Conservation (phyloP, 1,284 basidiomycete genomes). For the Naganishia albida region DNA sequence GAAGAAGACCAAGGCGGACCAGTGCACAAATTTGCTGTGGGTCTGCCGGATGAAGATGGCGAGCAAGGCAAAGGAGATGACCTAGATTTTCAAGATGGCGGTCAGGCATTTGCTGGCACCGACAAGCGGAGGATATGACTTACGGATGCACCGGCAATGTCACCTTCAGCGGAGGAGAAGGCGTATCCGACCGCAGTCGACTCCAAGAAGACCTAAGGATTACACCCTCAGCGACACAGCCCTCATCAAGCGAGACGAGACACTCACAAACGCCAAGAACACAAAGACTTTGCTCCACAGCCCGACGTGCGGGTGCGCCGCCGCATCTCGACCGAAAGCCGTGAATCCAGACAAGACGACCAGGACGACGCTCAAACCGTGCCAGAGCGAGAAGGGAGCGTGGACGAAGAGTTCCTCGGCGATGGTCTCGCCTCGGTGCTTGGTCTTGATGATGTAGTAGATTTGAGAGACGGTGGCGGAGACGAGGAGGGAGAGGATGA, state of each 20-base stretch:
- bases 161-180: constrained; percentile 83
- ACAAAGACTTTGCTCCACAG: constrained; percentile 92
- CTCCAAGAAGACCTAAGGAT: constrained; percentile 80
- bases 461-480: constrained; percentile 63
- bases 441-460: constrained; percentile 88
- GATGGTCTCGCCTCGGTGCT: constrained; percentile 61
- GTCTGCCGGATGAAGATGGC: constrained; percentile 72
- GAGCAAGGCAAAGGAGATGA: constrained; percentile 68
- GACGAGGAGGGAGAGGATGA: constrained; percentile 78
- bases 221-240: too few species aligned
- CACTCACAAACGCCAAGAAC: constrained; percentile 73
- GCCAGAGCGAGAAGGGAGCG: constrained; percentile 84
- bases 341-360: constrained; percentile 85
- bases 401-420: constrained; percentile 66
- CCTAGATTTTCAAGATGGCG: constrained; percentile 32
- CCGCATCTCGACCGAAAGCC: constrained; percentile 77
- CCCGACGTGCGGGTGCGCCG: constrained; percentile 66
- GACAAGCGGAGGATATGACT: constrained; percentile 39
- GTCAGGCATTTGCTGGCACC: constrained; percentile 24
- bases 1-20: constrained; percentile 81
- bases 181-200: constrained; percentile 87
- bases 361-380: constrained; percentile 91
- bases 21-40: constrained; percentile 72
- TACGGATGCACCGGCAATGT: constrained; percentile 57
- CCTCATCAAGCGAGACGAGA: too few species aligned